Evolutionary conservation across 345 rosid species (phyloP).

Genomic region (Linum lewisii): DNA sequence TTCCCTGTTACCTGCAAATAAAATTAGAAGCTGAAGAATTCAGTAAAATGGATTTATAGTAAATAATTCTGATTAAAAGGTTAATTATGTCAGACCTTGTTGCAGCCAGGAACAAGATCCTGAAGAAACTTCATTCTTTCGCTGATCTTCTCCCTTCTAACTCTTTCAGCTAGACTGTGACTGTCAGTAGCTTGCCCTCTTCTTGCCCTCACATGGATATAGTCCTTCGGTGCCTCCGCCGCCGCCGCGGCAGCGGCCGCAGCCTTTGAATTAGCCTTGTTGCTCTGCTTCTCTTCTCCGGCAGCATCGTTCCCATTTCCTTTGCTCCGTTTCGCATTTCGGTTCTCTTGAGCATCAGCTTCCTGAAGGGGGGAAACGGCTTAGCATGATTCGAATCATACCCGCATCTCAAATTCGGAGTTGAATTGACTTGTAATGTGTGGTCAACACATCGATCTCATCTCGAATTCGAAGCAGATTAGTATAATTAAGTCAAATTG

Average conservation of each 20-base stretch:
- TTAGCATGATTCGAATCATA: too few species aligned
- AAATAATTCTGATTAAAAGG: neutral
- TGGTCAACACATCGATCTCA: too few species aligned
- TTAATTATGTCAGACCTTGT: constrained; percentile 41
- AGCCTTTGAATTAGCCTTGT: constrained; percentile 27
- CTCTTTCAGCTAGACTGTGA: constrained; percentile 95
- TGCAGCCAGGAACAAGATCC: constrained; percentile 97
- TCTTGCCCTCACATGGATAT: constrained; percentile 89
- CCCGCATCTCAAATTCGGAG: too few species aligned
- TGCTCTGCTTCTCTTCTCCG: constrained; percentile 17
- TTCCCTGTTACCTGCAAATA: constrained; percentile 68
- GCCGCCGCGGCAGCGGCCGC: neutral
- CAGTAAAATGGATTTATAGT: too few species aligned
- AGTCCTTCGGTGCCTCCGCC: constrained; percentile 64
- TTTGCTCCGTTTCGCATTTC: constrained; percentile 27
- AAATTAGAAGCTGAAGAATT: neutral
- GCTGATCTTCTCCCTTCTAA: constrained; percentile 88
- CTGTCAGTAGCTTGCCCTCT: constrained; percentile 98
- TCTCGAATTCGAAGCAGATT: neutral
- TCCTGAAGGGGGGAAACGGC: constrained; percentile 20
- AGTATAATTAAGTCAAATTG: neutral
- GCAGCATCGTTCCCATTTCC: constrained; percentile 20
- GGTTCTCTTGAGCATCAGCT: constrained; percentile 27
- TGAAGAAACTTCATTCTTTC: constrained; percentile 96
- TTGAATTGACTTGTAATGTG: too few species aligned